Evolutionary conservation across 805 yeast species (phyloP), one percentile per base, ranked within the genome.

Genomic region (Myxozyma kluyveri): DNA sequence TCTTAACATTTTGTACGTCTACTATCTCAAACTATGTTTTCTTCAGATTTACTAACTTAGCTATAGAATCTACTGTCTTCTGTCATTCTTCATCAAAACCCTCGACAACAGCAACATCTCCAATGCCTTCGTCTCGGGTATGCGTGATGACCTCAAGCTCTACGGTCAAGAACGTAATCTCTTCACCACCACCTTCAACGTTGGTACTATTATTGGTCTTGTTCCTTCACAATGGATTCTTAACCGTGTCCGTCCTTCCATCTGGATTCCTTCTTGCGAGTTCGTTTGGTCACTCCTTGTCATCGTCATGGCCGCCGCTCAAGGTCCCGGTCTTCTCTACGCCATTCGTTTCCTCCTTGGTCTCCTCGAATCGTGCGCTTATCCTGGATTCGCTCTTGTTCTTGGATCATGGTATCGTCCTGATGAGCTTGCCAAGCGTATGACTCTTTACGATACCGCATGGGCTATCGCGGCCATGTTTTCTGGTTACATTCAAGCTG

Each of bases 91-190:
- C 63, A 71, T 73, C 43, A 81, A 80, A 63, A 79, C 81, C 47
- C 70, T 84, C 45, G 88, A 84, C 63, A 74, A 75, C 47, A 72
- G 79, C 36, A 84, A 83, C 64, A 70, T 80, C 51, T 74, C 75
- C 51, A 81, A 83, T 62, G 88, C 88, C 1, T 84, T 82, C 63
- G 81, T 82, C 33, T 76, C 84, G 12, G 84, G 86, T 24, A 74
- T 84, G 79, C 68, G 76, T 57, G 80, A 77, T 59, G 82, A 73
- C 43, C 68, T 84, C 36, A 69, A 72, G 3, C 76, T 83, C 75
- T 59, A 72, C 47, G 86, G 85, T 17, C 79, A 82, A 63, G 84
- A 83, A 61, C 72, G 79, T 52, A 78, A 80, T 61, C 54, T 76
- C 37, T 70, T 80, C 47, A 78, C 76, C 53, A 79, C 84, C 0